Base-by-base conservation (phyloP, 1,284 basidiomycete genomes). In the Ceratobasidium sp. region DNA sequence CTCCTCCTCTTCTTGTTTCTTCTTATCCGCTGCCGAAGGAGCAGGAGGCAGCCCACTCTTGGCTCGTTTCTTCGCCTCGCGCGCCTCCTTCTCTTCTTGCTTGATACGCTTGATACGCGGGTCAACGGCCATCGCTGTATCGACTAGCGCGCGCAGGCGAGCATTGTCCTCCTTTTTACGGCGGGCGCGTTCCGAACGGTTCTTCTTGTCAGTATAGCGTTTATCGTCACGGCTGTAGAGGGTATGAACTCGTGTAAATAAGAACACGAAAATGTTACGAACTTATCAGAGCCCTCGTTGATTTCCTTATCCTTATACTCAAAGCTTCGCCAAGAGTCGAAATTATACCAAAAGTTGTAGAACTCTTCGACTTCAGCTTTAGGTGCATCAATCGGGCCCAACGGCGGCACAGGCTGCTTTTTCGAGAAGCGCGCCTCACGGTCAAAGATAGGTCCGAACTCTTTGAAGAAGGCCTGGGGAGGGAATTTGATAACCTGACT, bases 301-400 rank as follows among this genome's bases (percentile, higher is more conserved):
- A 96, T 93, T 86, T 99, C 97, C 90, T 99, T 99, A 88, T 99
- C 97, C 82, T 95, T 89, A 89, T 97, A 99, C 87, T 99, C 97
- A 85, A 99, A 99, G 86, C 93, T 95, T 82, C 98, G 89, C 98
- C 98, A 99, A 83, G 94, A 95, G 86, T 99, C 97, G 86, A 99
- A 98, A 90, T 98, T 98, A 90, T 99, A 99, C 95, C 96, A 99
- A 86, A 97, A 98, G 87, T 98, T 94, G 89, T 99, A 99, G 89
- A 99, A 99, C 23, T 88, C 90, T 86, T 98, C 95, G 80, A 99
- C 97, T 79, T 92, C 90, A 79, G 91, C 90, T 86, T 97, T 97
- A 80, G 91, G 85, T 33, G 94, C 91, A 79, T 94, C 90, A 80
- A 89, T 87, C 60, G 87, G 86, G 26, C 97, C 97, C 28, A 99